Base-by-base conservation (phyloP, 805 yeast species). In the Pichia manshurica region DNA sequence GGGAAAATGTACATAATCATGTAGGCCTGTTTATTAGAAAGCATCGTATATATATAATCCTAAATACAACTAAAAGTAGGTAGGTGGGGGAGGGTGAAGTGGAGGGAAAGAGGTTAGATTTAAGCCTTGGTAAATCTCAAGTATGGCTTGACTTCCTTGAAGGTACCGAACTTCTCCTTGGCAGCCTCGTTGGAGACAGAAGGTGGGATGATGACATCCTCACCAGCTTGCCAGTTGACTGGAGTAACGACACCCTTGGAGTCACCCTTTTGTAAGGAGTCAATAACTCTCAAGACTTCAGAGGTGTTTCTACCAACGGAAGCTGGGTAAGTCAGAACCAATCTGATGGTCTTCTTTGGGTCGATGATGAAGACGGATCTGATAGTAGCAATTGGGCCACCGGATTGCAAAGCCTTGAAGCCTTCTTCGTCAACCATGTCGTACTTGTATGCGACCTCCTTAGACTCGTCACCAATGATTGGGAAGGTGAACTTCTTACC, bases 141-240 rank as follows among this genome's bases (percentile, higher is more conserved):
- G 79, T 89, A 89, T 53, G 96, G 95, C 77, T 87, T 89, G 68
- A 89, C 82, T 64, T 81, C 84, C 64, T 78, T 80, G 75, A 88
- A 87, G 55, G 82, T 81, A 56, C 96, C 96, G 70, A 86, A 89
- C 71, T 87, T 86, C 60, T 78, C 78, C 72, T 80, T 77, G 37
- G 88, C 90, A 46, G 75, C 88, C 62, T 78, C 91, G 65, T 87
- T 84, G 49, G 84, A 75, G 48, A 90, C 86, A 41, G 83, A 69
- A 56, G 96, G 95, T 63, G 95, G 96, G 54, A 90, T 85, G 65
- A 89, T 89, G 49, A 90, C 96, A 65, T 89, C 96, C 60, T 87
- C 79, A 56, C 96, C 96, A 47, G 77, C 81, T 49, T 74, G 75
- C 97, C 97, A 89, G 78, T 90, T 81, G 64, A 87, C 85, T 51